Evolutionary conservation across 176 grass and related monocot genomes (phyloP).

Genomic region (Oryza glumipatula): DNA sequence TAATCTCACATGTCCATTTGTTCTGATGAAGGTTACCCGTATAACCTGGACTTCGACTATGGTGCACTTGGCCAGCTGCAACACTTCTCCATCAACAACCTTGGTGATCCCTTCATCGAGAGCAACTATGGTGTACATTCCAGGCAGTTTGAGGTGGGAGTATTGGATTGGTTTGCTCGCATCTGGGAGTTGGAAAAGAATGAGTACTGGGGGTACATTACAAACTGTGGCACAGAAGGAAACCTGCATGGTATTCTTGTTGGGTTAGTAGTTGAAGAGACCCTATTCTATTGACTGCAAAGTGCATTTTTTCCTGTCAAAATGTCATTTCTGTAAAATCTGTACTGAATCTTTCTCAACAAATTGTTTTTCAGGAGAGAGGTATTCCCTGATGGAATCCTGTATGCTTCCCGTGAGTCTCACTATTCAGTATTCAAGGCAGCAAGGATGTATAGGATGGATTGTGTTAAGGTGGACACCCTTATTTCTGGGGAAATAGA

Average conservation of each 20-base stretch:
- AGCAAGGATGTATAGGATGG: slow-evolving; percentile 91
- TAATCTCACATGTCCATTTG: neutral
- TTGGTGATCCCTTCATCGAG: slow-evolving; percentile 88
- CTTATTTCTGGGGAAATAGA: slow-evolving; percentile 83
- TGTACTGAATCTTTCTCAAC: slow-evolving; percentile 13
- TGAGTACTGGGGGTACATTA: slow-evolving; percentile 94
- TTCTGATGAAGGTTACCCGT: slow-evolving; percentile 69
- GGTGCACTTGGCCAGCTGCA: slow-evolving; percentile 69
- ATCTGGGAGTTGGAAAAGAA: slow-evolving; percentile 77
- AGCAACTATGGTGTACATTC: slow-evolving; percentile 93
- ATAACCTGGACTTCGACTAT: slow-evolving; percentile 91
- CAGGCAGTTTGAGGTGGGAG: slow-evolving; percentile 85
- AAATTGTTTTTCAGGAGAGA: slow-evolving; percentile 65
- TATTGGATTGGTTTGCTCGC: slow-evolving; percentile 88
- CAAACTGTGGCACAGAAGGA: slow-evolving; percentile 91
- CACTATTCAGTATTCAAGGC: slow-evolving; percentile 97
- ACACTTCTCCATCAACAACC: slow-evolving; percentile 87
- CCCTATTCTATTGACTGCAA: neutral
- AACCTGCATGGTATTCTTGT: slow-evolving; percentile 93
- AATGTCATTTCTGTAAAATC: slow-evolving; percentile 16
- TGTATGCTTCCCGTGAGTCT: slow-evolving; percentile 76
- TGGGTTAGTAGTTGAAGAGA: slow-evolving; percentile 55
- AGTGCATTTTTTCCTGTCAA: neutral
- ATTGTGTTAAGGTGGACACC: slow-evolving; percentile 79
- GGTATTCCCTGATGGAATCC: slow-evolving; percentile 70